Evolutionary conservation across 345 rosid genomes (phyloP).

Genomic region (Physaria fendleri): DNA sequence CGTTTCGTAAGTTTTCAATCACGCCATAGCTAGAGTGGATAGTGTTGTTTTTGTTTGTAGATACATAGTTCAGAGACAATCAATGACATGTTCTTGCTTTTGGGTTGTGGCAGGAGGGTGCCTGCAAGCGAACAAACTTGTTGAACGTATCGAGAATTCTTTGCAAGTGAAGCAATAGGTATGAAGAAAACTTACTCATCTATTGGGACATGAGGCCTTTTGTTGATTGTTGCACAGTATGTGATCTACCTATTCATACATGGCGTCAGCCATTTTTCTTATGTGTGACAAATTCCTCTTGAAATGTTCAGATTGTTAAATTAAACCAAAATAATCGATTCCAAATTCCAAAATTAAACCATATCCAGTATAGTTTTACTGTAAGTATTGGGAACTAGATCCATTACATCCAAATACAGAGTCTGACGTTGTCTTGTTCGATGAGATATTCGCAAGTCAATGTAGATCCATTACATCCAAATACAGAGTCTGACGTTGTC

Average conservation of each 20-base stretch:
- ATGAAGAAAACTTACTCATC: background rate
- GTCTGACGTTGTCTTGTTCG: too few species aligned
- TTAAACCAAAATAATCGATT: too few species aligned
- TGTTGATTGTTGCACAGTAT: background rate
- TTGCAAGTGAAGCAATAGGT: slow-evolving; percentile 56
- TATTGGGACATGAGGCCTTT: background rate
- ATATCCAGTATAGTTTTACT: too few species aligned
- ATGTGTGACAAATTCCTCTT: background rate
- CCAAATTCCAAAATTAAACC: too few species aligned
- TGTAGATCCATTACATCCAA: too few species aligned
- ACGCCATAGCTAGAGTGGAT: background rate
- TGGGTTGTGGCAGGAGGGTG: slow-evolving; percentile 60
- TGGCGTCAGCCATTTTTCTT: background rate
- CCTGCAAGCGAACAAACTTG: slow-evolving; percentile 57
- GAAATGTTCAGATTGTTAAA: background rate
- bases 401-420: too few species aligned
- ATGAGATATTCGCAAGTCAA: too few species aligned
- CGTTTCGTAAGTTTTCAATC: slow-evolving; percentile 70
- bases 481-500: too few species aligned
- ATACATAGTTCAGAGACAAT: background rate
- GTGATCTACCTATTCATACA: background rate
- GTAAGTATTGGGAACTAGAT: too few species aligned
- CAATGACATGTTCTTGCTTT: background rate
- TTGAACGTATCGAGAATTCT: slow-evolving; percentile 61
- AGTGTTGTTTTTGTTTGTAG: background rate